A percentile compares a stretch with the other conserved stretches of the same genome.
phyloP scores from a whole-genome alignment of 257 asterid genomes.

The Nyctanthes arbortristis region DNA sequence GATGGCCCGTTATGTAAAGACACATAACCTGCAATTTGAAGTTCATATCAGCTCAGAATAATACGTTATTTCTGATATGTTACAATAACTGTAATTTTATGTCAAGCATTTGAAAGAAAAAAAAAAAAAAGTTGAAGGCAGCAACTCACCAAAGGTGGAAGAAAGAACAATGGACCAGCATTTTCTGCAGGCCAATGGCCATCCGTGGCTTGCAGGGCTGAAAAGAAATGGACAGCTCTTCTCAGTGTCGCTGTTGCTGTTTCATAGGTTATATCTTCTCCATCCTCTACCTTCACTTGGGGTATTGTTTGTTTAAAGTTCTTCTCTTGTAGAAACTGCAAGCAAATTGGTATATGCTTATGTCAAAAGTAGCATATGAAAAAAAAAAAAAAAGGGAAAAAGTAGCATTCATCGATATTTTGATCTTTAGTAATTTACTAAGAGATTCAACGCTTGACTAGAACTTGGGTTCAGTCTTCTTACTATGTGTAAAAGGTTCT shows the following conservation, averaged over 20 bases:
- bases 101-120: too few species aligned
- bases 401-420: too few species aligned
- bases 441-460: too few species aligned
- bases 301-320: constrained; percentile 67
- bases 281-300: constrained; percentile 68
- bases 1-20: constrained; percentile 64
- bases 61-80: neutral
- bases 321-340: constrained; percentile 69
- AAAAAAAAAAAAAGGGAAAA: too few species aligned
- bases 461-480: too few species aligned
- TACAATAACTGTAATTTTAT: too few species aligned
- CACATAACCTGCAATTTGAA: constrained; percentile 56
- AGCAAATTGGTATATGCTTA: too few species aligned
- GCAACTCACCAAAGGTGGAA: constrained; percentile 75
- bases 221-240: constrained; percentile 65
- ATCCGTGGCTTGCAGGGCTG: constrained; percentile 81
- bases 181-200: constrained; percentile 96
- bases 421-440: too few species aligned
- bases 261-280: constrained; percentile 64
- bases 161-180: constrained; percentile 81
- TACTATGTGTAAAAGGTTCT: too few species aligned
- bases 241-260: constrained; percentile 53
- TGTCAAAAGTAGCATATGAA: too few species aligned
- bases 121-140: too few species aligned
- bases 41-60: neutral